Conservation (phyloP, 2,329 filamentous ascomycete genomes). For the Tolypocladium ophioglossoides region DNA sequence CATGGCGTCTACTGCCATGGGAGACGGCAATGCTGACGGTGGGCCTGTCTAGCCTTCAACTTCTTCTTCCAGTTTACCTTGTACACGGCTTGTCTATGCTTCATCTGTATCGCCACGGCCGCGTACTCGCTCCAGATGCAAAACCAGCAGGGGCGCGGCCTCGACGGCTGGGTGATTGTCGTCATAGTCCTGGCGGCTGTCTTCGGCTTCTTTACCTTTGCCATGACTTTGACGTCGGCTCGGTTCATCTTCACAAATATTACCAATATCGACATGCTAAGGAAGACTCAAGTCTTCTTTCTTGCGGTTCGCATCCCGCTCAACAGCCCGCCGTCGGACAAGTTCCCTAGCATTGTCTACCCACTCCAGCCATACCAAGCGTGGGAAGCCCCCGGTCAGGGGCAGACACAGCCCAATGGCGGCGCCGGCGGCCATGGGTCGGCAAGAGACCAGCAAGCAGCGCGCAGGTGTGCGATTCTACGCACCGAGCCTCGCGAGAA, state of each 20-base stretch:
- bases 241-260: slow-evolving; percentile 62
- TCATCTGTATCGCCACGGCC: slow-evolving; percentile 50
- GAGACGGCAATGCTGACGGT: background rate
- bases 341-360: slow-evolving; percentile 46
- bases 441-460: slow-evolving; percentile 35
- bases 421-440: slow-evolving; percentile 2
- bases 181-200: slow-evolving; percentile 56
- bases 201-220: slow-evolving; percentile 69
- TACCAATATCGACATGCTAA: slow-evolving; percentile 76
- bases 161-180: slow-evolving; percentile 54
- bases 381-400: background rate
- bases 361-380: slow-evolving; percentile 30
- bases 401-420: slow-evolving; percentile 15
- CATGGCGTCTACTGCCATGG: too few relatives aligned
- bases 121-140: slow-evolving; percentile 53
- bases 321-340: slow-evolving; percentile 27
- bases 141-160: slow-evolving; percentile 23
- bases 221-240: slow-evolving; percentile 65
- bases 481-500: slow-evolving; percentile 66
- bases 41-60: slow-evolving; percentile 54
- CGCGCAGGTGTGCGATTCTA: slow-evolving; percentile 69
- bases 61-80: slow-evolving; percentile 83
- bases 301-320: slow-evolving; percentile 63
- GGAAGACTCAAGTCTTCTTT: slow-evolving; percentile 51
- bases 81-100: slow-evolving; percentile 60